phyloP scores from a whole-genome alignment of 371 early-diverging fungal genomes.

The Lichtheimia hyalospora region DNA sequence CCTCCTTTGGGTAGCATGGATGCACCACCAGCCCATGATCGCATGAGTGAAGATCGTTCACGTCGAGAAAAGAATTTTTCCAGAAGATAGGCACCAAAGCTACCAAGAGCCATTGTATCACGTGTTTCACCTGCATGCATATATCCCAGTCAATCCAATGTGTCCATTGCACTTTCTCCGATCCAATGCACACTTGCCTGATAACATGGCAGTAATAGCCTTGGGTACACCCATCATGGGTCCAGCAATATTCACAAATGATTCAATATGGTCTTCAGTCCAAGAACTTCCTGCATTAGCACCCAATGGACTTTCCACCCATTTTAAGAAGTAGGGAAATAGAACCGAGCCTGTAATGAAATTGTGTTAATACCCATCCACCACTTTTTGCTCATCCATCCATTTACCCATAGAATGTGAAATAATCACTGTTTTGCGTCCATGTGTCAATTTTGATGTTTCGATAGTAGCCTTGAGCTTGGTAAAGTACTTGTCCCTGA shows the following conservation, averaged over 20 bases:
- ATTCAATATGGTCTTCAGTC: constrained; percentile 82
- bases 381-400: background rate
- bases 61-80: constrained; percentile 85
- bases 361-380: background rate
- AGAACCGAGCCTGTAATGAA: constrained; percentile 68
- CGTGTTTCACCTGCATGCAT: constrained; percentile 68
- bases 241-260: constrained; percentile 87
- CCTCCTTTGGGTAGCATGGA: constrained; percentile 91
- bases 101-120: constrained; percentile 84
- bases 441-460: constrained; percentile 39
- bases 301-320: constrained; percentile 80
- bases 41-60: constrained; percentile 77
- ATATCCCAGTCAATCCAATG: background rate
- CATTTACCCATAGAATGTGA: constrained; percentile 65
- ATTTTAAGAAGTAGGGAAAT: constrained; percentile 87
- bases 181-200: constrained; percentile 39
- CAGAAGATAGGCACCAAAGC: constrained; percentile 75
- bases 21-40: constrained; percentile 83
- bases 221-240: constrained; percentile 91
- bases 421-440: constrained; percentile 67
- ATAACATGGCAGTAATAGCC: constrained; percentile 71
- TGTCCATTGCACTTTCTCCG: background rate
- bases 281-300: constrained; percentile 79
- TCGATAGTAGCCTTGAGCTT: constrained; percentile 81
- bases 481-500: constrained; percentile 85